Evolutionary conservation across 2,329 filamentous ascomycete genomes (phyloP), one percentile per base, ranked within the genome.

Genomic region (Calonectria hawksworthii): DNA sequence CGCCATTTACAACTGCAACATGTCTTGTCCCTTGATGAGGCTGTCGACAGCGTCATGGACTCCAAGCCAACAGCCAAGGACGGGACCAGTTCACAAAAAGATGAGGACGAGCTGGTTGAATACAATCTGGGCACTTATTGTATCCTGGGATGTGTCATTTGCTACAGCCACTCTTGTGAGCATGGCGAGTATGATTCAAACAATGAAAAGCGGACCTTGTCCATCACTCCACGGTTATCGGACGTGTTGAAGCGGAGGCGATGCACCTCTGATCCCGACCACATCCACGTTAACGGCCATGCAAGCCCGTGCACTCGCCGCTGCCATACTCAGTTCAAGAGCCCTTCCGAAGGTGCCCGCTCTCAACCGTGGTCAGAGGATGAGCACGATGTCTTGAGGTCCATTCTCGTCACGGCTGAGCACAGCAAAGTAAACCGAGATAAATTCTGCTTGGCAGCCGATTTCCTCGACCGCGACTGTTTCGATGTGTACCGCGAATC

Each of bases 141-240:
- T 38, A 86, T 90, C 13, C 85, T 92, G 21, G 89, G 89, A 16
- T 92, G 91, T 77, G 83, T 91, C n/a, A 88, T 92, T 67, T 92
- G 91, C 82, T 90, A 88, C 78, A 89, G 89, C 66, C 89, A 92
- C 80, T 91, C 90, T 16, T 92, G 91, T 74, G 91, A 92, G 78
- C 91, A 92, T 75, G 91, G 90, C 59, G 90, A 92, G 69, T 92
- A 91, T 67, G 89, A 90, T 70, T 88, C 89, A 66, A 89, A 83
- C 61, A 87, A 87, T 59, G 81, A 90, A 74, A 89, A 91, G 78
- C 86, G 88, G 41, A 89, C 88, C 4, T 90, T 92, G 78, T 90
- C 89, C 4, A 84, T 91, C 51, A 79, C 82, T 8, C 82, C 83
- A 8, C 80, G 79, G n/a, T 79, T 85, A 13, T 83, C 83, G 8